Base-by-base conservation (phyloP, 495 filamentous ascomycete genomes). In the Podospora pseudopauciseta region DNA sequence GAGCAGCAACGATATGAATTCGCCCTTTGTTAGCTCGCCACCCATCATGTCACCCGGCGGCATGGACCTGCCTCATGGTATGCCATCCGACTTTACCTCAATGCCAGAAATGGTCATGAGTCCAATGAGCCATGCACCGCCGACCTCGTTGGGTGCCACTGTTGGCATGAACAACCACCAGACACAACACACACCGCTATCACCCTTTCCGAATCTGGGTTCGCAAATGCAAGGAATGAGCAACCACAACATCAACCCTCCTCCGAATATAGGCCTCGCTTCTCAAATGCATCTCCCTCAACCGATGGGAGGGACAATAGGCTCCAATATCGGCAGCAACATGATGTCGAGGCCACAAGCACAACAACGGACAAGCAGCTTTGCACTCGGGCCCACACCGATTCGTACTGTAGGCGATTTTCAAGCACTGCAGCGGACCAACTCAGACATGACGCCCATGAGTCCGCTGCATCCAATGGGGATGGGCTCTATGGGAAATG, bases 61-160 rank as follows among this genome's bases (percentile, higher is more conserved):
- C 15, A 70, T 78, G 28, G 81, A 83, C 2, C 76, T 79, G 61
- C 67, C 72, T 7, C 79, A 78, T 7, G 65, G 60, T 13, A 39
- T 80, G 57, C 70, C 56, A 18, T 67, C 67, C 53, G 77, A 80
- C n/a, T 84, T 78, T 68, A 79, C 72, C 32, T 71, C 80, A 5
- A 80, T 83, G 68, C 75, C 79, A 4, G 82, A 84, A 0, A 82
- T 84, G 72, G 78, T 79, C 28, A 79, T 84, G 75, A 84, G 78
- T 60, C 81, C 82, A 1, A 78, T 83, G 56, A 77, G 79, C 39
- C 79, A 79, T 62, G 67, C 73, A 18, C 72, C 80, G 1, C 74
- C 72, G 20, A 63, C 78, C 4, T 59, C 77, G 0, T 63, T 81
- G 9, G 60, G 73, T 19, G 74, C 75, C 23, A 67, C 75, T 20